These are phyloP conservation scores for Tricholoma sp. DNA, from an alignment of 768 basidiomycete genomes.

Conservation along the genomic window DNA sequence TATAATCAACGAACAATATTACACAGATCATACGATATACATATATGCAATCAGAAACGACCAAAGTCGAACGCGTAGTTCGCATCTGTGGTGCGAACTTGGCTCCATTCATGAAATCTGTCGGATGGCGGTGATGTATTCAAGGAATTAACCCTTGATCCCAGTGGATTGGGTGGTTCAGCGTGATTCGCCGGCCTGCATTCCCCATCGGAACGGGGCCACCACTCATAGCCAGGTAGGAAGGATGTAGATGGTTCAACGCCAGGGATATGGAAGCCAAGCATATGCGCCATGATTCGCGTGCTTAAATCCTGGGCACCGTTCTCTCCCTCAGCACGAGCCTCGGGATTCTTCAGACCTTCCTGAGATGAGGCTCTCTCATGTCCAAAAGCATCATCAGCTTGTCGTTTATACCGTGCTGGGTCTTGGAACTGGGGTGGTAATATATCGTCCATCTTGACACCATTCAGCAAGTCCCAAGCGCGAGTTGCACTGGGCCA, in stretches of 20 bases:
- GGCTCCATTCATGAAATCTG: slow-evolving; percentile 8
- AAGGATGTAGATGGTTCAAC: slow-evolving; percentile 56
- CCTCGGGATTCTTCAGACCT: slow-evolving; percentile 24
- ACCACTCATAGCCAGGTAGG: slow-evolving; percentile 61
- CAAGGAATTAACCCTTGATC: slow-evolving; percentile 3
- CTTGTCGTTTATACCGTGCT: slow-evolving; percentile 52
- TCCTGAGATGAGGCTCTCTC: slow-evolving; percentile 44
- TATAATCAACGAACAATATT: not conserved
- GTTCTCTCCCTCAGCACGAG: slow-evolving; percentile 24
- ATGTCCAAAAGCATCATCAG: slow-evolving; percentile 59
- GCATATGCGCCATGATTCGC: slow-evolving; percentile 69
- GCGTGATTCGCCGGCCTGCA: slow-evolving; percentile 15
- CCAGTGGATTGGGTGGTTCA: slow-evolving; percentile 9
- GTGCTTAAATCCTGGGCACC: slow-evolving; percentile 62
- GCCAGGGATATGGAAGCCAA: slow-evolving; percentile 61
- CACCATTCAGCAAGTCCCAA: slow-evolving; percentile 63
- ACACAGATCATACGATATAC: slow-evolving; percentile 5
- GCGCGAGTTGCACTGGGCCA: slow-evolving; percentile 71
- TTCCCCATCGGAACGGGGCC: slow-evolving; percentile 41
- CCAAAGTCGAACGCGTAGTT: slow-evolving; percentile 14
- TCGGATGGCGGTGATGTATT: not conserved
- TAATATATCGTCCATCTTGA: slow-evolving; percentile 43
- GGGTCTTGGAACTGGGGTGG: slow-evolving; percentile 30
- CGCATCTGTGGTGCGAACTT: slow-evolving; percentile 9
- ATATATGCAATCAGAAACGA: slow-evolving; percentile 6